A percentile compares a stretch with the other conserved stretches of the same genome.
Evolutionary conservation across 176 grass and related monocot species (phyloP).

Genomic region (Cymbopogon citratus): DNA sequence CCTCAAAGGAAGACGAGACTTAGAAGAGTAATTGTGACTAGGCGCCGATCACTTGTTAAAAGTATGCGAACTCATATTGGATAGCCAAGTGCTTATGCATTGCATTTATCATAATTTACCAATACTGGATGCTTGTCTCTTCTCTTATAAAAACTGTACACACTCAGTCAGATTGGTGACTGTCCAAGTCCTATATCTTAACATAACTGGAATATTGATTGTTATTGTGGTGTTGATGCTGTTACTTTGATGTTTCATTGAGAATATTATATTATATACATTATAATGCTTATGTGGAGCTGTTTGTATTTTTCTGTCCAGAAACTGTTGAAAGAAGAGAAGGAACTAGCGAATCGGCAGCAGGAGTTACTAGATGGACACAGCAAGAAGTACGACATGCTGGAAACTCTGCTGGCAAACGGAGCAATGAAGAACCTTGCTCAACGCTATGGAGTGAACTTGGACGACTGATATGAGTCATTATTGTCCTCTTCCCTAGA

Average conservation of each 20-base stretch:
- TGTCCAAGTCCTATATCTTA: background rate
- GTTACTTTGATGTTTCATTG: background rate
- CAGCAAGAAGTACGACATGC: constrained; percentile 43
- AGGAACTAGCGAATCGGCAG: constrained; percentile 47
- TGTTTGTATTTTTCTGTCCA: background rate
- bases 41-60: background rate
- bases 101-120: background rate
- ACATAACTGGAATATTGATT: background rate
- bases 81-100: background rate
- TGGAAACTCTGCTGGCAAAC: constrained; percentile 33
- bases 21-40: too few species aligned
- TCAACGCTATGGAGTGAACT: constrained; percentile 34
- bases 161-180: background rate
- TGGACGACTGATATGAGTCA: constrained; percentile 28
- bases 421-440: constrained; percentile 32
- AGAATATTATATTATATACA: background rate
- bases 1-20: too few species aligned
- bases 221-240: background rate
- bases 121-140: background rate
- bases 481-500: background rate
- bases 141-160: background rate
- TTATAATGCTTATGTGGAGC: background rate
- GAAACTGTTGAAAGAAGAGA: constrained; percentile 55
- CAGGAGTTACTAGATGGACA: constrained; percentile 33
- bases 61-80: background rate